Percentiles rank a stretch among this genome's conserved stretches.
Conservation (phyloP, 148 eudicot genomes). For the Rhododendron kiyosumense region DNA sequence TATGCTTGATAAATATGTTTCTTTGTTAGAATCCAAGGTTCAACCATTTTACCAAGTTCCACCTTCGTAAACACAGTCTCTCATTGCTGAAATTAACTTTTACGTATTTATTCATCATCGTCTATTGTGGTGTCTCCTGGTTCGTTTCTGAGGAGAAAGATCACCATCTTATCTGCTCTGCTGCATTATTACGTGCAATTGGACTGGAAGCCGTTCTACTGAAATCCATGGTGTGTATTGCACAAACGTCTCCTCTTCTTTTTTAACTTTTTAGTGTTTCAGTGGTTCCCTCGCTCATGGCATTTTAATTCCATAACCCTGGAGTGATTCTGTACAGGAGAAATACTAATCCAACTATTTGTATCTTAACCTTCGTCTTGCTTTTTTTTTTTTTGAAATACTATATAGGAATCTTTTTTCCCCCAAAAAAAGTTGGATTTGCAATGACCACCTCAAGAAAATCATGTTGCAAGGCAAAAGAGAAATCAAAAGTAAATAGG, state of each 20-base stretch:
- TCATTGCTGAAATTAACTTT: background rate
- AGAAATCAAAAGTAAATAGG: background rate
- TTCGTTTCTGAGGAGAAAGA: background rate
- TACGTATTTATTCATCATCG: background rate
- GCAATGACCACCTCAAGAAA: background rate
- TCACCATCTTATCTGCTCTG: background rate
- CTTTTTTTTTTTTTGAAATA: too few relatives aligned
- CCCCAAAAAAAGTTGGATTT: background rate
- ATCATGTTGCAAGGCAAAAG: background rate
- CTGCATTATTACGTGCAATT: background rate
- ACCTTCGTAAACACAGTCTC: conserved; percentile 25
- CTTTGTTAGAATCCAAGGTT: conserved; percentile 70
- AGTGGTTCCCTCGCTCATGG: background rate
- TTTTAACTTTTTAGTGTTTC: background rate
- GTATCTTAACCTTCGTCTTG: too few relatives aligned
- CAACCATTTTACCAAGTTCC: conserved; percentile 54
- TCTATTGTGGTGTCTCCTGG: background rate
- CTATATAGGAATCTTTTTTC: too few relatives aligned
- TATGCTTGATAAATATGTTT: conserved; percentile 79
- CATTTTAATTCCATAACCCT: background rate
- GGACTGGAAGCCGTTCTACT: background rate
- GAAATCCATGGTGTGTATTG: background rate
- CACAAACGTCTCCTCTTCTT: background rate
- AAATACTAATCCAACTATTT: too few relatives aligned
- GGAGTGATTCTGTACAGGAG: background rate